Base-by-base conservation (phyloP, 2,329 filamentous ascomycete genomes). In the Amauroascus niger region DNA sequence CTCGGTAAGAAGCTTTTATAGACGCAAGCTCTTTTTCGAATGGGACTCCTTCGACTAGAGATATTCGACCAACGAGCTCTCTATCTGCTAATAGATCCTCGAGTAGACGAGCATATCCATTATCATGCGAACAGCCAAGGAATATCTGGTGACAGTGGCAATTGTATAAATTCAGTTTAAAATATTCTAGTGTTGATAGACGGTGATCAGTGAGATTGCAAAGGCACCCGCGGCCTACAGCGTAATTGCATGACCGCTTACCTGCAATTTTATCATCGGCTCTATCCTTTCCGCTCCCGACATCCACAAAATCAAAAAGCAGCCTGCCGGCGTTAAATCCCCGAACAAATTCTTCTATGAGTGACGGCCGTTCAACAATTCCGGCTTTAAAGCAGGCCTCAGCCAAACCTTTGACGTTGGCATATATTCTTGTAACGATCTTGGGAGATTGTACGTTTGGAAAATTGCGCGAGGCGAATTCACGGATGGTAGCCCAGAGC, bases 81-180 rank as follows among this genome's bases (percentile, higher is more conserved):
- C 68, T 59, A 52, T 79, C 74, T 54, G 69, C 67, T 46, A 71
- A 63, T 49, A 73, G 72, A 32, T 77, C 71, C 61, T 79, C 74
- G 9, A 83, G 67, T 33, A 77, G 66, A 9, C 71, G 69, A 22
- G 74, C 74, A 63, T 80, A 82, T 20, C 76, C 72, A 53, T 74
- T 75, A 65, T 79, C 77, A 55, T 79, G 76, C 13, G 77, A 78
- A 64, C 79, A 81, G 7, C 79, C 81, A 33, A 83, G 70, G 47
- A 82, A 69, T 50, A 83, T 75, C 53, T 81, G 79, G 51, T 78
- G 79, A 62, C 80, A 83, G 59, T 81, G 79, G 57, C 74, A 76
- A 60, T 82, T 76, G 64, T 76, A 71, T 49, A 80, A 67, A 64
- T 77, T 74, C 46, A 79, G 64, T 59, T 77, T 76, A 65, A 83